Evolutionary conservation across 2,329 filamentous ascomycete genomes (phyloP).

Genomic region (Arthrinium phaeospermum): DNA sequence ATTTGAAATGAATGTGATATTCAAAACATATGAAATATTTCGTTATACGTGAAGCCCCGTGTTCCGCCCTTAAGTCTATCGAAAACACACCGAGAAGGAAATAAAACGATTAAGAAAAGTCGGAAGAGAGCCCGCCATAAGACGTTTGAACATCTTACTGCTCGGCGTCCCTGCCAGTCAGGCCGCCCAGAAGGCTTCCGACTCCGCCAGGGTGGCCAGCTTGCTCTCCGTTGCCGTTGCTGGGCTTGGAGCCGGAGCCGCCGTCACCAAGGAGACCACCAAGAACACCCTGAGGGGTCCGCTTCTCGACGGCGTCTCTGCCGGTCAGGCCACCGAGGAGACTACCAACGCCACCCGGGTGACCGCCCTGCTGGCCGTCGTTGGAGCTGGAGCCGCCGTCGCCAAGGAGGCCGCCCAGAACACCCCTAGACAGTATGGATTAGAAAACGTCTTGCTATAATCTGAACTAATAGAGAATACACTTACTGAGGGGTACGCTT

Average conservation of each 20-base stretch:
- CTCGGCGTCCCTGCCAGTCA: background rate
- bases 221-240: background rate
- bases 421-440: background rate
- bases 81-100: no score
- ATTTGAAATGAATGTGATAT: no score
- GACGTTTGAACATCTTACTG: no score
- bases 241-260: background rate
- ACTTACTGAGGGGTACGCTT: constrained; percentile 6
- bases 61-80: no score
- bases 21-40: no score
- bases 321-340: constrained; percentile 5
- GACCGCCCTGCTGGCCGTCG: background rate
- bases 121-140: no score
- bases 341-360: background rate
- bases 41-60: no score
- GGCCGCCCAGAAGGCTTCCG: background rate
- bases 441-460: background rate
- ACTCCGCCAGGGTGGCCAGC: background rate
- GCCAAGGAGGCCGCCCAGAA: constrained; percentile 10
- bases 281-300: constrained; percentile 1
- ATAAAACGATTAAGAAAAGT: no score
- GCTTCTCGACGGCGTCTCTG: background rate
- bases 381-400: background rate
- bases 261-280: constrained; percentile 7
- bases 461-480: background rate